Base-by-base conservation (phyloP, 495 filamentous ascomycete species). In the Neurospora terricola region DNA sequence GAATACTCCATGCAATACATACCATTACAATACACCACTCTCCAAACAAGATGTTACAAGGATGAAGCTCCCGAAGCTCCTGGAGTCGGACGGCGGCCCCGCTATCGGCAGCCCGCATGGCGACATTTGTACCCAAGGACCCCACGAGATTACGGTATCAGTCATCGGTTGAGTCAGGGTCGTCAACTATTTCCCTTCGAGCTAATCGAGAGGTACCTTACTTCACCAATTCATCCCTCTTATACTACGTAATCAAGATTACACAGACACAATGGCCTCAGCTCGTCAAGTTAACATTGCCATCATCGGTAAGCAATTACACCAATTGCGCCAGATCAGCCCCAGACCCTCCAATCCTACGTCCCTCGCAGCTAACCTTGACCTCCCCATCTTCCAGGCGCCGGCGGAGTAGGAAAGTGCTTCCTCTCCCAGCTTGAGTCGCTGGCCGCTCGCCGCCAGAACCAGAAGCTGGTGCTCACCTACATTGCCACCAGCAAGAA, bases 371-470 rank as follows among this genome's bases (percentile, higher is more conserved):
- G 40, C 70, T 74, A 40, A 73, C 70, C 30, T 21, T 38, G n/a
- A 9, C 40, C 45, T 43, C 12, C 36, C 74, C 76, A 73, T 75
- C 71, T 34, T 73, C 59, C 76, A 98, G 96, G 96, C 76, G 92
- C 91, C 75, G 96, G 96, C 77, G 95, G 96, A 71, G 96, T 99
- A 71, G 96, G 96, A 73, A 92, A 92, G 81, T 89, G 89, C 78
- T 98, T 98, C 87, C 90, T 99, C 75, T 83, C 84, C 72, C 96
- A 99, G 81, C 89, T 98, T 72, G 81, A 83, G 72, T 75, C 76
- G 21, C 85, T 92, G 21, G 84, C 89, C 76, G 78, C 80, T 73
- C 86, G 87, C 78, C 81, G 86, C 21, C 81, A 87, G 75, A 79
- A 85, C 71, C 86, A 84, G 36, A 87, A 87, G 80, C 80, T 97